Evolutionary conservation across 2,329 filamentous ascomycete species (phyloP), one percentile per base, ranked within the genome.

Genomic region (Cucurbitaria berberidis): DNA sequence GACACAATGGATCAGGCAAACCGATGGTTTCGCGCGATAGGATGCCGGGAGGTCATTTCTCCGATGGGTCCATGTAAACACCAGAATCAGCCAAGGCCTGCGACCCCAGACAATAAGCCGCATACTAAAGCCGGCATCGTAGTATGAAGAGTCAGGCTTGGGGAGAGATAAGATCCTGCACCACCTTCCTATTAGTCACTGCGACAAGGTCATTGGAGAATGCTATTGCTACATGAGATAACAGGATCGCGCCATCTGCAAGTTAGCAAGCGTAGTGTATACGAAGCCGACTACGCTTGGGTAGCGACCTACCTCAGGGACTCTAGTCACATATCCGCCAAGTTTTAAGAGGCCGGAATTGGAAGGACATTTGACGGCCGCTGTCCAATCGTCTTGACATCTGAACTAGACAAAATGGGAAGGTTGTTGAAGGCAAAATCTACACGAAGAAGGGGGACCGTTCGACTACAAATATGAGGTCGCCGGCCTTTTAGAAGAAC

Each of bases 281-380:
- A 44, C 29, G 13, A 18, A 43, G 51, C 44, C 21, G 52, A 48
- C 48, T 27, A 36, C 46, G 43, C 50, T 42, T 47, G 32, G 44
- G 24, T 39, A 47, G 34, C 44, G 39, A 47, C 44, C 35, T 40
- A 47, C 44, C 42, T 35, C 22, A 45, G 22, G 13, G 16, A 24
- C 42, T 24, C 42, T 45, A 45, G 42, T 45, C 29, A 22, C 30
- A 45, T 45, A 34, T 45, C 30, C 36, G 42, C 42, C 42, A 45
- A 45, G 42, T 10, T 24, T 35, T 3, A 19, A 47, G n/a, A 34
- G 24, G 29, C 46, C 48, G 38, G 30, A 55, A 53, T 16, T 43
- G 59, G 63, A 62, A 61, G 60, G 60, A 39, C 48, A 60, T 24
- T 59, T 53, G 51, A 55, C 43, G 51, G 46, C 52, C 43, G n/a